Evolutionary conservation across 75 land plant species (phyloP).

Genomic region (Cunninghamia lanceolata): DNA sequence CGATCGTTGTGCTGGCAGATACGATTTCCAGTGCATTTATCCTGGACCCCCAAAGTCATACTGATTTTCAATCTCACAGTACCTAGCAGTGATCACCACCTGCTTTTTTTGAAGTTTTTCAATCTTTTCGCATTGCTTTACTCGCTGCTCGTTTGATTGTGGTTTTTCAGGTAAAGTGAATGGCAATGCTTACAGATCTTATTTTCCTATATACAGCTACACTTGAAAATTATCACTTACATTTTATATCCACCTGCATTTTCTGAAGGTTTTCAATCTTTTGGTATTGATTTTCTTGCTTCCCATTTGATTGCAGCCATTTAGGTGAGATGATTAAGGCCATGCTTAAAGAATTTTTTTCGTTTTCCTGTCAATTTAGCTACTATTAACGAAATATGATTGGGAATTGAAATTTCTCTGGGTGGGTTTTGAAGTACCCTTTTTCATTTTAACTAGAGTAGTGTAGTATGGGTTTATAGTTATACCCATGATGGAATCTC

Average conservation of each 20-base stretch:
- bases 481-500: not conserved
- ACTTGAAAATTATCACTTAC: not conserved
- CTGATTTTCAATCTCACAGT: too few species aligned
- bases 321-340: not conserved
- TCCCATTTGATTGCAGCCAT: not conserved
- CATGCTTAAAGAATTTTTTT: not conserved
- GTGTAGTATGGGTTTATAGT: not conserved
- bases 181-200: too few species aligned
- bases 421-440: not conserved
- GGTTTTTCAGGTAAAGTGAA: too few species aligned
- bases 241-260: not conserved
- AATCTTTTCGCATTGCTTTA: too few species aligned
- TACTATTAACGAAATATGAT: not conserved
- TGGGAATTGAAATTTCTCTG: not conserved
- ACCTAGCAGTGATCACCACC: too few species aligned
- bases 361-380: not conserved
- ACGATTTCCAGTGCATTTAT: too few species aligned
- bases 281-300: not conserved
- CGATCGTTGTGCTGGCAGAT: too few species aligned
- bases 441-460: not conserved
- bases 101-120: too few species aligned
- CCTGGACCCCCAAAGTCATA: too few species aligned
- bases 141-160: too few species aligned
- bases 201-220: too few species aligned
- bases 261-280: not conserved